Percentiles rank a stretch among this genome's conserved stretches.
These are phyloP conservation scores for Pichia cactophila DNA, from an alignment of 1,139 yeast genomes.

Conservation along the genomic window DNA sequence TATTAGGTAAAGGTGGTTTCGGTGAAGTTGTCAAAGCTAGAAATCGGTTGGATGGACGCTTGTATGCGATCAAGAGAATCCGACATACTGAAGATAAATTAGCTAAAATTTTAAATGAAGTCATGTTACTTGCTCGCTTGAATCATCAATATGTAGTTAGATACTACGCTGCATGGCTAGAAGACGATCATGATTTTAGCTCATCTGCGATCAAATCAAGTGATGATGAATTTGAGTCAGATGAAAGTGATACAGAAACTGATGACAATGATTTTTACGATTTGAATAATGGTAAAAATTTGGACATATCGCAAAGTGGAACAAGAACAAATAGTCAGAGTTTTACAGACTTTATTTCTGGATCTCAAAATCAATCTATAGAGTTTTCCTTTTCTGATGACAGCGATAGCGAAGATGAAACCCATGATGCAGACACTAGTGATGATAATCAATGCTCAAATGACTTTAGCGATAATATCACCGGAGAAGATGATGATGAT, in stretches of 20 bases:
- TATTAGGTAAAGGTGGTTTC: slow-evolving; percentile 91
- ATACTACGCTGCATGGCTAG: slow-evolving; percentile 96
- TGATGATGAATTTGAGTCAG: slow-evolving; percentile 23
- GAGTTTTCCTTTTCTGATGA: slow-evolving; percentile 47
- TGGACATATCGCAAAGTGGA: slow-evolving; percentile 15
- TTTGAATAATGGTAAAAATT: slow-evolving; percentile 15
- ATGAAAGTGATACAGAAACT: slow-evolving; percentile 21
- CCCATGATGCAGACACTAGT: slow-evolving; percentile 19
- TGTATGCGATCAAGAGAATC: slow-evolving; percentile 89
- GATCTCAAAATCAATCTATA: slow-evolving; percentile 53
- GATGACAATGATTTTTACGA: slow-evolving; percentile 25
- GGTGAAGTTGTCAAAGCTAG: slow-evolving; percentile 97
- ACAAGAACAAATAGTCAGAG: slow-evolving; percentile 28
- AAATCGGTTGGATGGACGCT: slow-evolving; percentile 86
- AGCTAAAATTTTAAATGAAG: slow-evolving; percentile 80
- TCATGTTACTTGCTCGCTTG: slow-evolving; percentile 79
- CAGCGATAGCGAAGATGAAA: slow-evolving; percentile 25
- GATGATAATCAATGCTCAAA: slow-evolving; percentile 20
- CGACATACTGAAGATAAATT: slow-evolving; percentile 74
- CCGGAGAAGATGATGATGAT: slow-evolving; percentile 8
- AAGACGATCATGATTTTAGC: slow-evolving; percentile 42
- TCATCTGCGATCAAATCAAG: slow-evolving; percentile 25
- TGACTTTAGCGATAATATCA: slow-evolving; percentile 9
- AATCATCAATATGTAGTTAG: slow-evolving; percentile 95
- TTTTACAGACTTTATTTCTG: slow-evolving; percentile 56